These are phyloP conservation scores for Exophiala alcalophila DNA, from an alignment of 2,329 filamentous ascomycete species.

Conservation along the genomic window DNA sequence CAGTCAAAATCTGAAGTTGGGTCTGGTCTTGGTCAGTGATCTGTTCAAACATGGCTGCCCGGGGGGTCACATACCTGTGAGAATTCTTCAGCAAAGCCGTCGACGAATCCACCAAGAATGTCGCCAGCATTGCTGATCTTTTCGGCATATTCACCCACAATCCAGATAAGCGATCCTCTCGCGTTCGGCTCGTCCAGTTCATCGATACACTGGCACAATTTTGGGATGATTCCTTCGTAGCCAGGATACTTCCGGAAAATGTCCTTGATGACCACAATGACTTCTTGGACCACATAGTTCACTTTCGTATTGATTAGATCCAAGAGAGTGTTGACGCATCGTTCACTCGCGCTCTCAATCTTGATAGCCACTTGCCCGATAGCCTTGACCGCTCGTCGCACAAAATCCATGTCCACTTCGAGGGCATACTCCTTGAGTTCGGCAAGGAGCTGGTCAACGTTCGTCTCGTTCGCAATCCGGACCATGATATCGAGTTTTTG, in stretches of 20 bases:
- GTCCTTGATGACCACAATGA: conserved; percentile 98
- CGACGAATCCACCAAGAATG: conserved; percentile 86
- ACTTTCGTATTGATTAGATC: conserved; percentile 97
- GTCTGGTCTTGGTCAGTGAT: conserved; percentile 57
- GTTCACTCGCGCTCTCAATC: conserved; percentile 91
- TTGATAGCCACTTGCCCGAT: conserved; percentile 99
- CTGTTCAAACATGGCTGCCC: background rate
- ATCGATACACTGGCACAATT: conserved; percentile 92
- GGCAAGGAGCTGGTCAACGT: conserved; percentile 88
- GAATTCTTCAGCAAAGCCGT: conserved; percentile 93
- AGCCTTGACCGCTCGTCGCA: conserved; percentile 86
- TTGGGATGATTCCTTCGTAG: conserved; percentile 96
- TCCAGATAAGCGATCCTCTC: conserved; percentile 91
- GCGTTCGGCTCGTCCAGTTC: conserved; percentile 93
- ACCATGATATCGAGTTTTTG: conserved; percentile 99
- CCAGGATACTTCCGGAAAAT: conserved; percentile 97
- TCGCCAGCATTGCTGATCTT: conserved; percentile 99
- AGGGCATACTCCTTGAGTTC: conserved; percentile 96
- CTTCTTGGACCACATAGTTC: conserved; percentile 98
- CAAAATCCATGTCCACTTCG: conserved; percentile 99
- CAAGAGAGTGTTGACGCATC: conserved; percentile 88
- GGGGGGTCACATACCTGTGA: conserved; percentile 69
- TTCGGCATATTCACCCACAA: conserved; percentile 97
- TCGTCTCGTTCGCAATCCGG: conserved; percentile 94
- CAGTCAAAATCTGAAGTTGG: conserved; percentile 96